phyloP scores from a whole-genome alignment of 108 stramenopile species.

The Mediolabrus comicus region DNA sequence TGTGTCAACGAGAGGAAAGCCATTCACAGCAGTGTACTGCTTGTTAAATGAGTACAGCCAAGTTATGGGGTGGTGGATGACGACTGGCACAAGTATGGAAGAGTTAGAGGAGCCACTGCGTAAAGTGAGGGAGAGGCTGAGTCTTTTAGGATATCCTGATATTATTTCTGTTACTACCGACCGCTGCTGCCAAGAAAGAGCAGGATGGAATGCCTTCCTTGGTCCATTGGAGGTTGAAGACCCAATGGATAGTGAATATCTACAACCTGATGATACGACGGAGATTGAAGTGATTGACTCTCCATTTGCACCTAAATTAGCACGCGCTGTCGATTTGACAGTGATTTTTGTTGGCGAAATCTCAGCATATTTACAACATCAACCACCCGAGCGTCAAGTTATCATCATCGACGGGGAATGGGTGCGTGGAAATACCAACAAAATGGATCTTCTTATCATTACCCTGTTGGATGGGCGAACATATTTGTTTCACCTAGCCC shows the following conservation, averaged over 20 bases:
- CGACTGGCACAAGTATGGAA: conserved; percentile 10
- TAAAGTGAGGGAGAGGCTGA: not conserved
- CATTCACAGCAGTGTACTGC: conserved; percentile 7
- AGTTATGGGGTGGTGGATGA: conserved; percentile 8
- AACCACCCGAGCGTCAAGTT: not conserved
- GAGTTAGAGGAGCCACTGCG: conserved; percentile 5
- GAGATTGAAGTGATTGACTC: not conserved
- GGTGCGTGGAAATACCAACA: not conserved
- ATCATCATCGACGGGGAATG: conserved; percentile 3
- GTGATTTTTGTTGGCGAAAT: not conserved
- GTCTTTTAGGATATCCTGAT: not conserved
- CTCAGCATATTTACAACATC: not conserved
- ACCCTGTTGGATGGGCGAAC: not conserved
- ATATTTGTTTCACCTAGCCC: conserved; percentile 10
- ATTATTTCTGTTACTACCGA: not conserved
- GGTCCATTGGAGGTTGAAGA: not conserved
- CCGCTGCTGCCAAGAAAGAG: not conserved
- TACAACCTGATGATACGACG: not conserved
- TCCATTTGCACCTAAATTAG: not conserved
- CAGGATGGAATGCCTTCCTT: too few relatives aligned
- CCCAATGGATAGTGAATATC: not conserved
- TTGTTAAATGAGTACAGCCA: conserved; percentile 16
- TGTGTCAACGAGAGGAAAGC: not conserved
- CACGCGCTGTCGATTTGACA: not conserved
- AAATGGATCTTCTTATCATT: not conserved